Percentiles rank a stretch among this genome's conserved stretches.
Evolutionary conservation across 139 green algal species (phyloP).

Genomic region (Spirogloea muscicola): DNA sequence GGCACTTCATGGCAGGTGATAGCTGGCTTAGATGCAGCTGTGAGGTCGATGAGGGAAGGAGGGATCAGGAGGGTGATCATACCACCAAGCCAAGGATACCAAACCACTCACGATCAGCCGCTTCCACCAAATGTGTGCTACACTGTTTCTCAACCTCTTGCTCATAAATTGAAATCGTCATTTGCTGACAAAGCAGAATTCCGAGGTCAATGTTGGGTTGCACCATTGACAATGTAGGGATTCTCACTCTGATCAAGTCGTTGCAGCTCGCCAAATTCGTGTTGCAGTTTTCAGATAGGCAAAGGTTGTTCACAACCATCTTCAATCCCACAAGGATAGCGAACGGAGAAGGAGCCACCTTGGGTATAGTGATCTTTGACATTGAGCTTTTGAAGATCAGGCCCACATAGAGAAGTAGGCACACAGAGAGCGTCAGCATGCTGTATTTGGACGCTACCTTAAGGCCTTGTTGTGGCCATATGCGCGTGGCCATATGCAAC

Average conservation of each 20-base stretch:
- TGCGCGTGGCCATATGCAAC: no score
- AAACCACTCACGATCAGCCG: conserved; percentile 18
- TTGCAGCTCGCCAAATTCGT: no score
- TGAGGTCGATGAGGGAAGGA: conserved; percentile 24
- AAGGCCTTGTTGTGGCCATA: no score
- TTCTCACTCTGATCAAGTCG: no score
- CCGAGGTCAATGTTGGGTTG: no score
- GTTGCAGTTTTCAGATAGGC: conserved; percentile 53
- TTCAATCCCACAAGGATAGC: conserved; percentile 37
- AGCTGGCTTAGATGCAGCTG: conserved; percentile 5
- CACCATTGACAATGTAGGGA: no score
- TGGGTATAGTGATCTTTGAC: conserved; percentile 39
- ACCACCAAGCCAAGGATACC: conserved; percentile 26
- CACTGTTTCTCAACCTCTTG: no score
- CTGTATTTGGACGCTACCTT: no score
- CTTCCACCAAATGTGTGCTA: conserved; percentile 31
- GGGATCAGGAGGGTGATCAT: conserved; percentile 20
- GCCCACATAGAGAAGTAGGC: neutral
- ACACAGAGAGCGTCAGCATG: neutral
- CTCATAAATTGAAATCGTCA: no score
- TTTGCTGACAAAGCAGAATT: no score
- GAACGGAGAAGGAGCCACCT: conserved; percentile 38
- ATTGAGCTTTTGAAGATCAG: conserved; percentile 30
- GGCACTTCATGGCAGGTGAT: no score
- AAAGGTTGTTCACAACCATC: conserved; percentile 39